Evolutionary conservation across 352 stramenopile genomes (phyloP), one percentile per base, ranked within the genome.

Genomic region (Discostella stelligera): DNA sequence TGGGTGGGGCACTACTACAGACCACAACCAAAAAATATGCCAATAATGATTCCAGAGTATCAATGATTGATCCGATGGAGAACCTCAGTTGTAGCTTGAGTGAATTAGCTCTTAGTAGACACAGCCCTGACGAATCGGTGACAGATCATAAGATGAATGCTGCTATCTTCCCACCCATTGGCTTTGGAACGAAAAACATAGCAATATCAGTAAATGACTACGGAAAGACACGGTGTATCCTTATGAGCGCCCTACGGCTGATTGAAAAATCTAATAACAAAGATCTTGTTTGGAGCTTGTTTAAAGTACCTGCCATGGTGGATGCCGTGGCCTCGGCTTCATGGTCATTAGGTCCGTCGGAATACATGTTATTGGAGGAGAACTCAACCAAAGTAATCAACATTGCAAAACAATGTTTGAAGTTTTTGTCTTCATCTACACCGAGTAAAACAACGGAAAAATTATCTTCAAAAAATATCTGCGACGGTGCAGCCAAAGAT

Each of bases 291-390:
- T 64, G 41, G 9, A 72, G 54, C 54, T 7, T 65, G 21, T 55
- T 72, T 48, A 27, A 48, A 74, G 16, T 48, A 44, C 27, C 54
- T 2, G 23, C 30, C 44, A 18, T 66, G 16, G 32, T 66, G 44
- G 48, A 70, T n/a, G 46, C 65, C 9, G 41, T 74, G 0, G 62
- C 53, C 7, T 49, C 48, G 18, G 49, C 56, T 37, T 71, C 69
- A 39, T 69, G 48, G n/a, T 58, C 55, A 20, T 53, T 66, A 14
- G 21, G 37, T 21, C 30, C 50, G 27, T 50, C 27, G 18, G 16
- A 32, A 18, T 21, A 16, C 41, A 50, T 80, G n/a, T 1, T 73
- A 13, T 23, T 80, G n/a, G 73, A 80, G 37, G 73, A 80, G 50
- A 71, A 80, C 59, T 23, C 32, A 8, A 32, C 65, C 21, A 71